phyloP scores from a whole-genome alignment of 1,139 yeast species.

The Suhomyces panamericanus region DNA sequence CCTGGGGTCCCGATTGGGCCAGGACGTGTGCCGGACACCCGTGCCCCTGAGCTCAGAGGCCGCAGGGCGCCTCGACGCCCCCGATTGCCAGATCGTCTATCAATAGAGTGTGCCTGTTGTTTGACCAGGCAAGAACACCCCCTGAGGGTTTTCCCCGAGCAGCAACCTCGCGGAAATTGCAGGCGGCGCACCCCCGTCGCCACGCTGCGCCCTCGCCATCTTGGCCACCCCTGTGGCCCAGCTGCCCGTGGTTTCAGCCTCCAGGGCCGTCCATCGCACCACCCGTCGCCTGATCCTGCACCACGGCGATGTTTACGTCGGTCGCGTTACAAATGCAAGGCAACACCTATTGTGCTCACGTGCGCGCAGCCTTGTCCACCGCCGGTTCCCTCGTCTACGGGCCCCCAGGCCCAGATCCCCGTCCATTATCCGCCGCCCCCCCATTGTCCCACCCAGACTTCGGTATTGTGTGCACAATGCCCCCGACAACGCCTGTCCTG shows the following conservation, averaged over 20 bases:
- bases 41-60: neutral
- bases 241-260: neutral
- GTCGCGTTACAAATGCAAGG: constrained; percentile 4
- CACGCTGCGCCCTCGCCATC: no score
- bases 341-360: constrained; percentile 3
- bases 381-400: constrained; percentile 6
- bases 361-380: constrained; percentile 4
- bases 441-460: neutral
- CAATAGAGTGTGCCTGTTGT: no score
- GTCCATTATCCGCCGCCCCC: no score
- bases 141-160: no score
- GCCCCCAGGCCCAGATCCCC: neutral
- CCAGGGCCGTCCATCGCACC: constrained; percentile 1
- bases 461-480: constrained; percentile 1
- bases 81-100: constrained; percentile 1
- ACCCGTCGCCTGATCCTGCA: neutral
- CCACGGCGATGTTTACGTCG: constrained; percentile 4
- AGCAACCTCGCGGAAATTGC: no score
- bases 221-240: neutral
- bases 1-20: no score
- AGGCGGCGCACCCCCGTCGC: no score
- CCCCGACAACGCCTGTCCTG: neutral
- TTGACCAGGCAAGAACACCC: no score
- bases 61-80: neutral
- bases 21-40: no score